Evolutionary conservation across 768 basidiomycete species (phyloP).

Genomic region (Trametes gibbosa): DNA sequence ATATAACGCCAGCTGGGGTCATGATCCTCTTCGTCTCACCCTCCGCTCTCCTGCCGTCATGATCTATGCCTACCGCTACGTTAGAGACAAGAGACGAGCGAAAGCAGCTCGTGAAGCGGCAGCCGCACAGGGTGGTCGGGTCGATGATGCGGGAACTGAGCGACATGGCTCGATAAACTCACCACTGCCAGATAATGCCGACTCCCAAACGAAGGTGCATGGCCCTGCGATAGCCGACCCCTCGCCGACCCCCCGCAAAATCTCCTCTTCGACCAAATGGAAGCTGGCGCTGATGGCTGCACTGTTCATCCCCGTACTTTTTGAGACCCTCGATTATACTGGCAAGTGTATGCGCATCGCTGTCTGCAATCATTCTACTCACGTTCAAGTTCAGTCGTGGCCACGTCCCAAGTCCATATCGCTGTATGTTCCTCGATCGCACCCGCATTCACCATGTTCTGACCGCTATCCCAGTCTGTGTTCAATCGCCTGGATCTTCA

Average conservation of each 20-base stretch:
- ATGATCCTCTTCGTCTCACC: not conserved
- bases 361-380: too few species aligned
- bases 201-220: not conserved
- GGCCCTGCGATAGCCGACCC: not conserved
- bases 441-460: not conserved
- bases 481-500: conserved; percentile 37
- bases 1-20: not conserved
- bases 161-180: too few species aligned
- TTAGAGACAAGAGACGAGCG: conserved; percentile 12
- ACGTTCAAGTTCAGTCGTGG: conserved; percentile 32
- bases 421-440: conserved; percentile 34
- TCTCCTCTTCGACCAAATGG: conserved; percentile 6
- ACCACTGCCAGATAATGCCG: not conserved
- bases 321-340: conserved; percentile 41
- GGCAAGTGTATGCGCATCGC: conserved; percentile 17
- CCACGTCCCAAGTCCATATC: conserved; percentile 50
- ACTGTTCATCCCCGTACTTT: conserved; percentile 40
- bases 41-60: not conserved
- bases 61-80: conserved; percentile 12
- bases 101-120: conserved; percentile 10
- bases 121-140: not conserved
- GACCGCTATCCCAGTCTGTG: conserved; percentile 24
- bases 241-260: not conserved
- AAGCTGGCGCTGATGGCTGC: conserved; percentile 31
- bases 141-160: not conserved